A percentile compares a stretch with the other conserved stretches of the same genome.
Conservation (phyloP, 202 grass and related monocot species). For the Zoysia matrella region DNA sequence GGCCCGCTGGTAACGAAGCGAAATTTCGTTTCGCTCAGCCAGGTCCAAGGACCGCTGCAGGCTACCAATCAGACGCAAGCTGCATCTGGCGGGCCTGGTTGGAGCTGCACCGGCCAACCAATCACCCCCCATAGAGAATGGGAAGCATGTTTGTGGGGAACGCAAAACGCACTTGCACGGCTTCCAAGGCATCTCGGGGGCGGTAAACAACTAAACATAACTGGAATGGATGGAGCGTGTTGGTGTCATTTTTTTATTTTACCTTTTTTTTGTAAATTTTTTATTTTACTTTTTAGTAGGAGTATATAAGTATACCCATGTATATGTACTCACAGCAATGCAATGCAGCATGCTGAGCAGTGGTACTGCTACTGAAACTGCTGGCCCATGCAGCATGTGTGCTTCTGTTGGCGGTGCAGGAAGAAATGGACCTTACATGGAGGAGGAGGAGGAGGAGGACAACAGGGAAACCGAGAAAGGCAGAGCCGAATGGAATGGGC, state of each 20-base stretch:
- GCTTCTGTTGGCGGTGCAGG: constrained; percentile 40
- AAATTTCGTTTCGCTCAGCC: too few relatives aligned
- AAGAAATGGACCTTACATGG: constrained; percentile 37
- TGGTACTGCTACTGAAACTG: not conserved
- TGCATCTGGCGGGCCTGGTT: too few relatives aligned
- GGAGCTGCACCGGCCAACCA: too few relatives aligned
- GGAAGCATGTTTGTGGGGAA: constrained; percentile 68
- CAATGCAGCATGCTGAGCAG: not conserved
- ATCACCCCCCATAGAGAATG: constrained; percentile 7
- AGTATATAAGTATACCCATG: too few relatives aligned
- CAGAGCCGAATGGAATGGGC: constrained; percentile 34
- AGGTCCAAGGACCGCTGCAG: too few relatives aligned
- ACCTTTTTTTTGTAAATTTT: not conserved
- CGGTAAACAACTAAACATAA: constrained; percentile 21
- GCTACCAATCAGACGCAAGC: too few relatives aligned
- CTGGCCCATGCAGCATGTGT: constrained; percentile 39
- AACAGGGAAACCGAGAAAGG: too few relatives aligned
- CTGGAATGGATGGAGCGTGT: not conserved
- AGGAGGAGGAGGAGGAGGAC: not conserved
- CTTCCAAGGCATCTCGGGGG: constrained; percentile 44
- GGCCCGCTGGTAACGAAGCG: too few relatives aligned
- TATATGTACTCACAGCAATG: not conserved
- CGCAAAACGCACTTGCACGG: constrained; percentile 65
- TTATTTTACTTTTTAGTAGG: too few relatives aligned
- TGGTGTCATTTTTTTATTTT: too few relatives aligned